Base-by-base conservation (phyloP, 1,139 yeast species). In the Magnusiomyces paraingens region DNA sequence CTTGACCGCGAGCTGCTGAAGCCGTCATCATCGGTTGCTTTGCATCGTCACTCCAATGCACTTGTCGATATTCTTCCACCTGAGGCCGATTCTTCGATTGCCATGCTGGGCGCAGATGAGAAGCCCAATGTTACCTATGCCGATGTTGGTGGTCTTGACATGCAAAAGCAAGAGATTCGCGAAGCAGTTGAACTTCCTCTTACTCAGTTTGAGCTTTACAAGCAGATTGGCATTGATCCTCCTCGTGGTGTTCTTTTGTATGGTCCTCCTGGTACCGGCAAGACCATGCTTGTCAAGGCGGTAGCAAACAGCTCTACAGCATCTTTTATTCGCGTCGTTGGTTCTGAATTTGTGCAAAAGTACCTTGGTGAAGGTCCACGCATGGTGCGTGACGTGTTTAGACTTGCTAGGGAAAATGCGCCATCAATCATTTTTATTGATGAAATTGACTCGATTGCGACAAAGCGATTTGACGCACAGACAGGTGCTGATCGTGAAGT, bases 221-320 rank as follows among this genome's bases (percentile, higher is more conserved):
- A 89, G 64, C 98, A 94, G 72, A 94, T 94, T 68, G 99, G 99
- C 73, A 94, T 94, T 62, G 98, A 94, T 66, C 99, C 99, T 39
- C 99, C 99, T 59, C 82, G 98, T 64, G 99, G 99, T 66, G 99
- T 94, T 40, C 74, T 94, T 62, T 77, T 94, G 58, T 94, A 93
- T 71, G 99, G 99, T 21, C 98, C 99, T 17, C 99, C 99, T 50
- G 99, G 99, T 70, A 94, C 99, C 2, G 99, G 99, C 65, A 94
- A 94, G 72, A 94, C 99, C 42, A 90, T 94, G 97, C 80, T 94
- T 70, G 99, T 91, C 53, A 94, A 94, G 72, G 99, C 99, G 0
- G 99, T 94, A 51, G 99, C 99, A 17, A 93, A 94, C 71, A 84
- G 93, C 56, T 85, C 98, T 2, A 88, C 96, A 1, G 99, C 99